Evolutionary conservation across 2,329 filamentous ascomycete species (phyloP).

Genomic region (Aspergillus latus): DNA sequence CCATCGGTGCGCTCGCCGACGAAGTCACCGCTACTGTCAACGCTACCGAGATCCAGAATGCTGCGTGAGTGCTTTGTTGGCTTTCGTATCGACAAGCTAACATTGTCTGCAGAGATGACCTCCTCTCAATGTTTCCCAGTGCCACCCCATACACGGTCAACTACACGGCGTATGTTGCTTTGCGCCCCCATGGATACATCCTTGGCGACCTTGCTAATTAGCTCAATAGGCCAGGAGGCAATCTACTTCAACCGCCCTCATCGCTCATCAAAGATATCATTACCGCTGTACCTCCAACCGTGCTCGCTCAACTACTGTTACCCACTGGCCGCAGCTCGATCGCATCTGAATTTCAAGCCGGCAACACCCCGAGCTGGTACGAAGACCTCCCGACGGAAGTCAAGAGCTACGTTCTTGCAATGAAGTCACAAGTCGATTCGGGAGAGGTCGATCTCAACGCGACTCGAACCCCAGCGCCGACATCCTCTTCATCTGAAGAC

Average conservation of each 20-base stretch:
- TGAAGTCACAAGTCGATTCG: slow-evolving; percentile 29
- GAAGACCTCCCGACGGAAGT: slow-evolving; percentile 30
- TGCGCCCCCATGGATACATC: too few relatives aligned
- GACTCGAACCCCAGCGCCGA: not conserved
- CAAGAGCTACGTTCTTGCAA: slow-evolving; percentile 34
- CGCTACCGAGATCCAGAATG: slow-evolving; percentile 1
- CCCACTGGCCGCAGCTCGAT: slow-evolving; percentile 31
- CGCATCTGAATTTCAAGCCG: slow-evolving; percentile 33
- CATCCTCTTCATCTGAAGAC: not conserved
- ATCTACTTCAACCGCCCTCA: slow-evolving; percentile 26
- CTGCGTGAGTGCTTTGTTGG: not conserved
- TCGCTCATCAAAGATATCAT: slow-evolving; percentile 33
- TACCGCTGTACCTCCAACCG: slow-evolving; percentile 32
- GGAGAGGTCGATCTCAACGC: slow-evolving; percentile 8
- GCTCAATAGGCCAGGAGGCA: slow-evolving; percentile 3
- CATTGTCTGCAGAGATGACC: slow-evolving; percentile 1
- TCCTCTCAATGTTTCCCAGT: slow-evolving; percentile 9
- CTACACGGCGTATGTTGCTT: not conserved
- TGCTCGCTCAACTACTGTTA: slow-evolving; percentile 31
- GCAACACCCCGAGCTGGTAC: slow-evolving; percentile 36
- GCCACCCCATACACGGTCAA: slow-evolving; percentile 13
- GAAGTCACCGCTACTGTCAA: slow-evolving; percentile 8
- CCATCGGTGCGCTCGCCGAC: not conserved
- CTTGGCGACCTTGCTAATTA: too few relatives aligned
- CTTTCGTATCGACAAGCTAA: not conserved